A percentile compares a stretch with the other conserved stretches of the same genome.
Evolutionary conservation across 345 rosid species (phyloP).

Genomic region (Populus simonii): DNA sequence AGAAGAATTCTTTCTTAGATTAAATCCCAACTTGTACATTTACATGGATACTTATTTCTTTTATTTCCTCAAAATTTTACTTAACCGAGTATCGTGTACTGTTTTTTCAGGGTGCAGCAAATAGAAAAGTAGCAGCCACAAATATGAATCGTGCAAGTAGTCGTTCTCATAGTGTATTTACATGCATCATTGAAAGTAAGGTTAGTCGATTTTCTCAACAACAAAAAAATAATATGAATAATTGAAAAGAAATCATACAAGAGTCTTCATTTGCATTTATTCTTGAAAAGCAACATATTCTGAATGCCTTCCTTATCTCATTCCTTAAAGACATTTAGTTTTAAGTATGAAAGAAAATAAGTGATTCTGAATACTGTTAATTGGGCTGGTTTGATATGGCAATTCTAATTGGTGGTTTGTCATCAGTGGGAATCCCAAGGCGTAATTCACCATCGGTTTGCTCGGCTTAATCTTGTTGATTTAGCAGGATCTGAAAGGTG

Average conservation of each 20-base stretch:
- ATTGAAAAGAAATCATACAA: background rate
- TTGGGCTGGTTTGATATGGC: constrained; percentile 1
- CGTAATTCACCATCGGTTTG: constrained; percentile 90
- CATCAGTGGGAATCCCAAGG: constrained; percentile 97
- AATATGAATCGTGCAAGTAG: constrained; percentile 98
- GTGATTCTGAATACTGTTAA: background rate
- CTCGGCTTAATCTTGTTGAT: constrained; percentile 95
- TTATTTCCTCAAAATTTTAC: background rate
- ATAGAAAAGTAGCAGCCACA: constrained; percentile 96
- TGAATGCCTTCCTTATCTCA: background rate
- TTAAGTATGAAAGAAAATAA: background rate
- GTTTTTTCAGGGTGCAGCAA: constrained; percentile 80
- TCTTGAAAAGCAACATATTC: background rate
- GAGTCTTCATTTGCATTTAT: background rate
- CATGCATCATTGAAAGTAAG: constrained; percentile 92
- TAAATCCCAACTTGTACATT: background rate
- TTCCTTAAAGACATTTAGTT: background rate
- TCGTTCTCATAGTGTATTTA: constrained; percentile 98
- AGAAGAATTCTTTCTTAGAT: background rate
- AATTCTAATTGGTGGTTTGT: constrained; percentile 16
- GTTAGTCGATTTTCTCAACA: constrained; percentile 28
- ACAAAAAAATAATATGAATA: too few relatives aligned
- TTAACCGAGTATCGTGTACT: background rate
- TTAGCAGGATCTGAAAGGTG: constrained; percentile 99
- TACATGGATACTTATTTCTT: background rate